Conservation (phyloP, 2,329 filamentous ascomycete species). For the Conoideocrella luteorostrata region DNA sequence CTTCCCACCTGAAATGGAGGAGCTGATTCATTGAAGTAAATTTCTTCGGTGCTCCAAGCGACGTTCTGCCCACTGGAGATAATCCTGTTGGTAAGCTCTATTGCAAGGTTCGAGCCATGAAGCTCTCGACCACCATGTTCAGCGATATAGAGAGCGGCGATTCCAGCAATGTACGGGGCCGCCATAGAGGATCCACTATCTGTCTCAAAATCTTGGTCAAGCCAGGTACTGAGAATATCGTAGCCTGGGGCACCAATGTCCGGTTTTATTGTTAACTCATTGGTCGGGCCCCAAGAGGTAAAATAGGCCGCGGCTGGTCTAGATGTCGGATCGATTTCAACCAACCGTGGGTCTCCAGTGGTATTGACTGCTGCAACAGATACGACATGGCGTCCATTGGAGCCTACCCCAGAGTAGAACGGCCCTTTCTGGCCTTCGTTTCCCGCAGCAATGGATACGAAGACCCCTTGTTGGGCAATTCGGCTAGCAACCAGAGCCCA, state of each 20-base stretch:
- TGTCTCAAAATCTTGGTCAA: slow-evolving; percentile 35
- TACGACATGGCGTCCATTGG: slow-evolving; percentile 26
- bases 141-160: slow-evolving; percentile 40
- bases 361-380: slow-evolving; percentile 34
- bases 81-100: slow-evolving; percentile 26
- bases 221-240: slow-evolving; percentile 43
- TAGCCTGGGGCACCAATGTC: slow-evolving; percentile 44
- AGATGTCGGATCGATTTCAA: slow-evolving; percentile 18
- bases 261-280: slow-evolving; percentile 44
- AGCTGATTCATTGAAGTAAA: slow-evolving; percentile 14
- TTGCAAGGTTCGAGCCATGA: slow-evolving; percentile 29
- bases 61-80: slow-evolving; percentile 27
- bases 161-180: slow-evolving; percentile 45
- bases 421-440: slow-evolving; percentile 43
- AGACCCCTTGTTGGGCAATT: slow-evolving; percentile 37
- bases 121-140: slow-evolving; percentile 33
- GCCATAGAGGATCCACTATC: slow-evolving; percentile 52
- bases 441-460: slow-evolving; percentile 44
- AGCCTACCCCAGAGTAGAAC: slow-evolving; percentile 34
- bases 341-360: slow-evolving; percentile 33
- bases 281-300: slow-evolving; percentile 46
- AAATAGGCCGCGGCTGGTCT: slow-evolving; percentile 35
- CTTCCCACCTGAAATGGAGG: slow-evolving; percentile 37
- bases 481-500: slow-evolving; percentile 36
- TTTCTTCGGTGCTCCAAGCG: slow-evolving; percentile 20